Evolutionary conservation across 2,329 filamentous ascomycete species (phyloP).

Genomic region (Aspergillus vadensis): DNA sequence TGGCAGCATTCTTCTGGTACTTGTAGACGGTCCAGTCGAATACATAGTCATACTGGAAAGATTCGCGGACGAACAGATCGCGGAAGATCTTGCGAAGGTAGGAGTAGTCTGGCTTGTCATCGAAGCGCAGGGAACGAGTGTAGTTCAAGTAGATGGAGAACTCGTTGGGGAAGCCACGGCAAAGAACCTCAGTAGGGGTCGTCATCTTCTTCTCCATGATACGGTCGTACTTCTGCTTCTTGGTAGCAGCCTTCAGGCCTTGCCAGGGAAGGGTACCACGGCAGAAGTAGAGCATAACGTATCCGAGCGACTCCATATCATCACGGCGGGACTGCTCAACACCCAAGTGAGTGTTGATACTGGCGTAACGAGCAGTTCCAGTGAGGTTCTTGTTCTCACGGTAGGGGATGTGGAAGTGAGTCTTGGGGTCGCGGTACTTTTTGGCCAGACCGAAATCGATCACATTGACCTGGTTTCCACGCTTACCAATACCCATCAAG

Average conservation of each 20-base stretch:
- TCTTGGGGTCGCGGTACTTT: slow-evolving; percentile 99
- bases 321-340: slow-evolving; percentile 99
- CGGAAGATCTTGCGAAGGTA: slow-evolving; percentile 99
- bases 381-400: slow-evolving; percentile 99
- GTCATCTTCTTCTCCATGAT: slow-evolving; percentile 99
- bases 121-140: slow-evolving; percentile 95
- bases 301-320: slow-evolving; percentile 98
- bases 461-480: slow-evolving; percentile 98
- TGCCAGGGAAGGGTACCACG: slow-evolving; percentile 98
- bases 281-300: slow-evolving; percentile 99
- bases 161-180: slow-evolving; percentile 98
- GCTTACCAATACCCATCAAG: slow-evolving; percentile 98
- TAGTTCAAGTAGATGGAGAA: slow-evolving; percentile 99
- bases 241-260: slow-evolving; percentile 95
- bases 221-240: slow-evolving; percentile 99
- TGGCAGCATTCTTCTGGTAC: slow-evolving; percentile 98
- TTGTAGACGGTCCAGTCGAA: slow-evolving; percentile 99
- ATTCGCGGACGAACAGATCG: slow-evolving; percentile 96
- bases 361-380: slow-evolving; percentile 96
- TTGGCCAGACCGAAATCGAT: slow-evolving; percentile 99
- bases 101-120: slow-evolving; percentile 99
- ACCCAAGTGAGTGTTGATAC: slow-evolving; percentile 97
- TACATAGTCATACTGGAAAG: slow-evolving; percentile 99
- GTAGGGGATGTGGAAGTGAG: slow-evolving; percentile 99
- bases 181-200: slow-evolving; percentile 95